phyloP scores from a whole-genome alignment of 176 grass and related monocot species.

The Chloris gayana region DNA sequence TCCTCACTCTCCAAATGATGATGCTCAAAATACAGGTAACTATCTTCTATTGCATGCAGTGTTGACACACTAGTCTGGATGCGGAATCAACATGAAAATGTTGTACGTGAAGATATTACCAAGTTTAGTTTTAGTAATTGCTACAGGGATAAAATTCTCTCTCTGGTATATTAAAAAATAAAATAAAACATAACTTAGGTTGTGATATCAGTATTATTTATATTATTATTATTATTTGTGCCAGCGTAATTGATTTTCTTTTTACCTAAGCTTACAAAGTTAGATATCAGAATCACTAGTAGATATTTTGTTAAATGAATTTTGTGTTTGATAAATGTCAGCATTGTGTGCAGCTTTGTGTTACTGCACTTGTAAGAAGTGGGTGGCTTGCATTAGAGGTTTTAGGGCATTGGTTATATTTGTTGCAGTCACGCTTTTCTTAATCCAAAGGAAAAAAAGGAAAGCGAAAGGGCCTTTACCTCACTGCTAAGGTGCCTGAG shows the following conservation, averaged over 20 bases:
- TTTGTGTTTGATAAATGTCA: neutral
- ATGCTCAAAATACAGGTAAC: slow-evolving; percentile 56
- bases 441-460: slow-evolving; percentile 3
- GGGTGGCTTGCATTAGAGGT: neutral
- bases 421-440: neutral
- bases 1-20: slow-evolving; percentile 40
- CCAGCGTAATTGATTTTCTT: neutral
- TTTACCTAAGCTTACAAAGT: neutral
- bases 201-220: neutral
- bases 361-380: neutral
- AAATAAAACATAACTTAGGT: neutral
- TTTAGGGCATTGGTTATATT: neutral
- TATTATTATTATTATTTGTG: neutral
- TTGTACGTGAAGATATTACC: neutral
- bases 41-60: slow-evolving; percentile 12
- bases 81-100: slow-evolving; percentile 5
- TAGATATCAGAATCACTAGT: neutral
- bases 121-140: neutral
- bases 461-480: no score
- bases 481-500: no score
- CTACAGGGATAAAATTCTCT: neutral
- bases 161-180: neutral
- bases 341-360: neutral
- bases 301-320: neutral
- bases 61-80: neutral